Base-by-base conservation (phyloP, 176 grass and related monocot species). In the Guadua angustifolia region DNA sequence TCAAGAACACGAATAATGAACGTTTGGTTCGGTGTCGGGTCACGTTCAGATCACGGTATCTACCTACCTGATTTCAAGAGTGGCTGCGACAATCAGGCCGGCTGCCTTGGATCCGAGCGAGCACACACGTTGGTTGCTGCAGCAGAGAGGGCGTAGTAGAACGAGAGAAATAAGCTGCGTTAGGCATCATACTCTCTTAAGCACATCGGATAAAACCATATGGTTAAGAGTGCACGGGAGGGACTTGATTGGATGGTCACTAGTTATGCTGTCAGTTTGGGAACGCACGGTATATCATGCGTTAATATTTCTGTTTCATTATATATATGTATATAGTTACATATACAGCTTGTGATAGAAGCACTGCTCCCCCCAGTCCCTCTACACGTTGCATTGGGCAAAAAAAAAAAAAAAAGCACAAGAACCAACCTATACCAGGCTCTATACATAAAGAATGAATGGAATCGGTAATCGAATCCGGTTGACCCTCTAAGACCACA, bases 401-500 rank as follows among this genome's bases (percentile, higher is more conserved):
- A 29, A 29, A 29, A 29, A 29, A 44, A 74, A 57, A 78, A 33
- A 33, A 43, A 69, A 18, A 49, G 32, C 58, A 78, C 12, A 59
- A 50, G 9, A 73, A 67, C 47, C 74, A 74, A 69, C 69, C 84
- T 66, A 76, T 25, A 40, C 13, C 12, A 3, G 25, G 60, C 13
- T 15, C 25, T 88, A 83, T 58, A 83, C 73, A 67, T 18, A 21
- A 73, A 66, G 56, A 85, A 86, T 12, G 45, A 51, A 75, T 66
- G 18, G 70, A 90, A 73, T 66, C 57, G 83, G 66, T 78, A 58
- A 58, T n/a, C 40, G 73, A 73, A 78, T 83, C 88, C 66, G 58
- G 57, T 22, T 58, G 57, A 83, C 25, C 87, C 68, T 88, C 86
- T 78, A 59, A 68, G 52, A 70, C 21, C 71, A 32, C 51, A 47